phyloP scores from a whole-genome alignment of 768 basidiomycete genomes.

The Tricholoma hemisulphureum region DNA sequence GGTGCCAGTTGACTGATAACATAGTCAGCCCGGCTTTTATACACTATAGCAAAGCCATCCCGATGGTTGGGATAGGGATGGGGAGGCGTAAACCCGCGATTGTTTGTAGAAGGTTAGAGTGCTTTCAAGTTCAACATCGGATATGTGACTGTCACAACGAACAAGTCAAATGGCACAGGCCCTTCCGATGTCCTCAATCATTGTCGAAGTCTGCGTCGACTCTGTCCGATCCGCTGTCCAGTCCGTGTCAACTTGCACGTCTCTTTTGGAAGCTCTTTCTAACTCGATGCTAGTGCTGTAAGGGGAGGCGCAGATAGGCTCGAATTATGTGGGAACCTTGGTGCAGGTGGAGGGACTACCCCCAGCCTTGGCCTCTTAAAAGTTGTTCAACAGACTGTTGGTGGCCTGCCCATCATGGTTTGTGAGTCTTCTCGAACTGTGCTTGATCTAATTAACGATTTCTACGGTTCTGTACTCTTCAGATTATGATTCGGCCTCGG shows the following conservation, averaged over 20 bases:
- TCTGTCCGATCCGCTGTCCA: slow-evolving; percentile 68
- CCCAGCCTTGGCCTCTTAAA: slow-evolving; percentile 75
- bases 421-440: slow-evolving; percentile 9
- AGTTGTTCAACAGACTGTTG: slow-evolving; percentile 48
- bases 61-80: no score
- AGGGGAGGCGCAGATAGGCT: slow-evolving; percentile 70
- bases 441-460: slow-evolving; percentile 4
- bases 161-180: no score
- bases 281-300: slow-evolving; percentile 52
- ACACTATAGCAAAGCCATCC: no score
- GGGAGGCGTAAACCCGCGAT: no score
- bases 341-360: slow-evolving; percentile 77
- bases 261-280: slow-evolving; percentile 6
- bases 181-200: slow-evolving; percentile 18
- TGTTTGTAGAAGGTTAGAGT: no score
- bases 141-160: no score
- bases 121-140: no score
- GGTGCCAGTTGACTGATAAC: no score
- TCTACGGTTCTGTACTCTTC: slow-evolving; percentile 3
- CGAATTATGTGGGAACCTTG: slow-evolving; percentile 73
- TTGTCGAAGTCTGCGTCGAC: slow-evolving; percentile 73
- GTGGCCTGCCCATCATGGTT: slow-evolving; percentile 68
- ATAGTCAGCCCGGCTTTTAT: no score
- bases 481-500: slow-evolving; percentile 83
- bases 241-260: slow-evolving; percentile 38